Conservation (phyloP, 306 rosid species). For the Citrullus mucosospermus region DNA sequence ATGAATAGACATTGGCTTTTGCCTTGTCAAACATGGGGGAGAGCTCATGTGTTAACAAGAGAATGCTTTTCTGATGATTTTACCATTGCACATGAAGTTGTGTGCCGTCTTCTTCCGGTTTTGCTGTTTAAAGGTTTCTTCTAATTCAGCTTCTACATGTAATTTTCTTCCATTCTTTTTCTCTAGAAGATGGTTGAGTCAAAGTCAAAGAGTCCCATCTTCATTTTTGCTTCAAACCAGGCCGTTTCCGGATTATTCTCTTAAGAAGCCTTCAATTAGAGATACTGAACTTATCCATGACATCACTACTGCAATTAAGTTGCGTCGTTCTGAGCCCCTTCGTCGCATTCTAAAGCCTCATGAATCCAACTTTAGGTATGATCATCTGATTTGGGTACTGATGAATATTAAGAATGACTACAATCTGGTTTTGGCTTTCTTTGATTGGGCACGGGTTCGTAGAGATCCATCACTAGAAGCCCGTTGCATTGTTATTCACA, state of each 20-base stretch:
- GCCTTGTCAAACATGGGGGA: not conserved
- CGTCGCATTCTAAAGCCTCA: constrained; percentile 42
- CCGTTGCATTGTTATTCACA: constrained; percentile 58
- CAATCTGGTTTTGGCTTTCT: constrained; percentile 43
- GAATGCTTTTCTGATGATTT: not conserved
- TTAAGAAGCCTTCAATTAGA: constrained; percentile 39
- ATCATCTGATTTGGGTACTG: constrained; percentile 65
- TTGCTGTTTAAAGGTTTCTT: constrained; percentile 12
- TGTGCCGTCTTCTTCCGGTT: constrained; percentile 16
- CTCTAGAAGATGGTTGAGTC: constrained; percentile 13
- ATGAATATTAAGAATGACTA: constrained; percentile 45
- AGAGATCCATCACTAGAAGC: constrained; percentile 48
- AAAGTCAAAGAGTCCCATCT: constrained; percentile 10
- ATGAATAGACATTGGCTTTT: not conserved
- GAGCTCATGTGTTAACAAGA: not conserved
- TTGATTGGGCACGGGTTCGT: constrained; percentile 54
- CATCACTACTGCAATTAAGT: constrained; percentile 44
- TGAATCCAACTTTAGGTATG: constrained; percentile 41
- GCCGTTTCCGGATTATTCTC: constrained; percentile 83
- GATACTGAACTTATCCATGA: constrained; percentile 54
- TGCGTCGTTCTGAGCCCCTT: constrained; percentile 58
- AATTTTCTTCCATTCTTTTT: constrained; percentile 8
- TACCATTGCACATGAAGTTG: constrained; percentile 35
- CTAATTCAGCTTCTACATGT: constrained; percentile 8
- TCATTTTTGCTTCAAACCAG: constrained; percentile 29